A percentile compares a stretch with the other conserved stretches of the same genome.
These are phyloP conservation scores for Psidium guajava DNA, from an alignment of 345 rosid genomes.

Conservation along the genomic window DNA sequence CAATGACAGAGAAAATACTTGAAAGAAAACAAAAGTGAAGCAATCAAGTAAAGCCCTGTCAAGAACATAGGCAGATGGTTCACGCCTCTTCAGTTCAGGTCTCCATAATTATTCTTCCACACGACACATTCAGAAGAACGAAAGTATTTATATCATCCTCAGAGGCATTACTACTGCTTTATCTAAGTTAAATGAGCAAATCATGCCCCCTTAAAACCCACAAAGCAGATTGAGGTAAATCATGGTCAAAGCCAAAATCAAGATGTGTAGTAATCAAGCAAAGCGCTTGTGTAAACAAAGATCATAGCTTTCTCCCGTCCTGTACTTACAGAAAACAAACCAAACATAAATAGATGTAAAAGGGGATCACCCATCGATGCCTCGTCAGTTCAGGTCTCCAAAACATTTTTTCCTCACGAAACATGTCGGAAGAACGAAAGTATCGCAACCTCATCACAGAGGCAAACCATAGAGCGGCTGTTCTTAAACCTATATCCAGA, in stretches of 20 bases:
- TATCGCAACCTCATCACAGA: not conserved
- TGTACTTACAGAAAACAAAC: not conserved
- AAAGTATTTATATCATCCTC: constrained; percentile 5
- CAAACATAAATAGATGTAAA: not conserved
- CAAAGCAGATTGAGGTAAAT: not conserved
- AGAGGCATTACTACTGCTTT: not conserved
- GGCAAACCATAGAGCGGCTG: not conserved
- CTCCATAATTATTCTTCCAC: not conserved
- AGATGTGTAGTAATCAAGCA: not conserved
- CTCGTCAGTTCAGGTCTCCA: constrained; percentile 14
- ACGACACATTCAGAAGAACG: constrained; percentile 11
- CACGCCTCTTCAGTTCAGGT: constrained; percentile 7
- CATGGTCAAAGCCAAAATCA: not conserved
- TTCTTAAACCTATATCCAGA: not conserved
- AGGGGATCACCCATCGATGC: not conserved
- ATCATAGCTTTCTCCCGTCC: not conserved
- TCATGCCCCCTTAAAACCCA: not conserved
- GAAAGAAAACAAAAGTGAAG: not conserved
- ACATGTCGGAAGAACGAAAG: constrained; percentile 7
- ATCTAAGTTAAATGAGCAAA: not conserved
- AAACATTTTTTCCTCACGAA: not conserved
- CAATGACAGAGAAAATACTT: not conserved
- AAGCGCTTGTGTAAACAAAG: not conserved
- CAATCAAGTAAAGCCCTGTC: not conserved
- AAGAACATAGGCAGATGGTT: not conserved